Base-by-base conservation (phyloP, 495 filamentous ascomycete species). In the Cenococcum geophilum region DNA sequence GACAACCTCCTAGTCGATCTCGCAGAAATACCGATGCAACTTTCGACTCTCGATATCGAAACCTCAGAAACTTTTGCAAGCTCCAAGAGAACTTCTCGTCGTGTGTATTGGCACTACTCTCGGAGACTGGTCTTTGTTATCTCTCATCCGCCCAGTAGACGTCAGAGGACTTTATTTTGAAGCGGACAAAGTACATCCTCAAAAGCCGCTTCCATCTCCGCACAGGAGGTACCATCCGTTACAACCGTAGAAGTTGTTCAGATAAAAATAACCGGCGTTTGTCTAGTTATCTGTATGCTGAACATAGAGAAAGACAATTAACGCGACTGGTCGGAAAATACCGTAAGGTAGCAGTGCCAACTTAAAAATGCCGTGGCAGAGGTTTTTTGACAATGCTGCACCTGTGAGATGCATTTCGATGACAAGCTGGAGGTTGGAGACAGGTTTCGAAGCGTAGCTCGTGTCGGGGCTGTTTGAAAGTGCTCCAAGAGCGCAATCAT, bases 81-180 rank as follows among this genome's bases (percentile, higher is more conserved):
- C 42, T 5, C 59, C 27, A 20, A 58, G 27, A 32, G 67, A 56
- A 62, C 58, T 71, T 76, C 74, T 82, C 80, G 86, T 83, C 75
- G 82, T 89, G 75, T 83, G 87, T 83, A 72, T 57, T 62, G 54
- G 72, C 72, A 71, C 65, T 70, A 61, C 72, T 68, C 60, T 71
- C 64, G 57, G 72, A 73, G 71, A 73, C 71, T 68, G 73, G 72
- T 75, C 68, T 75, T 75, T 68, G 59, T 61, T 74, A 72, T 69
- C 72, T 54, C 68, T 70, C 68, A 71, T 37, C 25, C 55, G 37
- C 49, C 60, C 47, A 25, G 21, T 11, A 56, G 58, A 55, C 8
- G 8, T 55, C 36, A 59, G 66, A 66, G 66, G 63, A 63, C 51
- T 21, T 57, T 35, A 20, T 25, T 25, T 14, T 34, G 43, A 61